Evolutionary conservation across 139 green algal species (phyloP).

Genomic region (Coccomyxa sp.): DNA sequence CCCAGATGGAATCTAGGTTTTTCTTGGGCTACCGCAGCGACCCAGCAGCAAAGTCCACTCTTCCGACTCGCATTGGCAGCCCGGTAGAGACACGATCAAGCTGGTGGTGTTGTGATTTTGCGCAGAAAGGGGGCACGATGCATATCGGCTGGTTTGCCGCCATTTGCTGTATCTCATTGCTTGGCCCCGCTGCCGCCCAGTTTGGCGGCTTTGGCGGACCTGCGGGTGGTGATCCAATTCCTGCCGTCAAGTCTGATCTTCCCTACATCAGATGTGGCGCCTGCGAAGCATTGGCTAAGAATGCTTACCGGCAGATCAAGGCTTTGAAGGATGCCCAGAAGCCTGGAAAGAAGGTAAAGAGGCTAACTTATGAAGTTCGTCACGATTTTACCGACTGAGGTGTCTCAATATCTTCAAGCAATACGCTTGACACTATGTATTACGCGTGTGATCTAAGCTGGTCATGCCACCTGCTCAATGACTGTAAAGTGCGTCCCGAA

Average conservation of each 20-base stretch:
- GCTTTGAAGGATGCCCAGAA: slow-evolving; percentile 18
- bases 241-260: slow-evolving; percentile 16
- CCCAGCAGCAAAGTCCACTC: no score
- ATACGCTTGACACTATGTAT: background rate
- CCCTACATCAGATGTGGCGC: slow-evolving; percentile 39
- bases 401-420: background rate
- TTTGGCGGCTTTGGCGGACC: background rate
- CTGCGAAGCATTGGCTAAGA: slow-evolving; percentile 41
- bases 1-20: no score
- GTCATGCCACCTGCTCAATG: background rate
- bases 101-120: no score
- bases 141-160: no score
- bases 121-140: no score
- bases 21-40: no score
- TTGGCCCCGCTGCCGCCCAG: no score
- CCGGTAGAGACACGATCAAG: no score
- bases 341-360: slow-evolving; percentile 22
- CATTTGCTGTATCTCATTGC: no score
- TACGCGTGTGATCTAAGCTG: background rate
- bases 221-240: background rate
- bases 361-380: no score
- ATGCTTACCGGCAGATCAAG: slow-evolving; percentile 31
- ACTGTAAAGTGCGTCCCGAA: slow-evolving; percentile 1
- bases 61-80: no score
- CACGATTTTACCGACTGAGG: background rate